Evolutionary conservation across 1,284 basidiomycete genomes (phyloP).

Genomic region (Pholiota adiposa): DNA sequence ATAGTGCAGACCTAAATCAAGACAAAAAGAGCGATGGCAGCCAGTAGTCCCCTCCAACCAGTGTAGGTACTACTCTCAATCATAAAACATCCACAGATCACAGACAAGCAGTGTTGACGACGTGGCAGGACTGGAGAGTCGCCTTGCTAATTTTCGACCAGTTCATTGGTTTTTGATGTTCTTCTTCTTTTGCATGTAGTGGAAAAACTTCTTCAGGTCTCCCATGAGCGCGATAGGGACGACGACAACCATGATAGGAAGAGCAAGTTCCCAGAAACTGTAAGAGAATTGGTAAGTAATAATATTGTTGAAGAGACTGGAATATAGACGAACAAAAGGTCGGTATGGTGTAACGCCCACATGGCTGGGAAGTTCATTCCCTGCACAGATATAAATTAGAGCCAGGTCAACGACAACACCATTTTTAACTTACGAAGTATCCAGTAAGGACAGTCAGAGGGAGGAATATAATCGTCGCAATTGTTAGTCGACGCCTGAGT

Average conservation of each 20-base stretch:
- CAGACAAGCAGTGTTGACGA: no score
- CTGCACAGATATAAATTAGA: slow-evolving; percentile 30
- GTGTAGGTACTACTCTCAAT: neutral
- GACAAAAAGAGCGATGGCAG: neutral
- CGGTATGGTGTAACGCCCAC: slow-evolving; percentile 51
- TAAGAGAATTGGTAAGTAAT: neutral
- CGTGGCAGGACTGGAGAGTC: no score
- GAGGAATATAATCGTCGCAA: slow-evolving; percentile 72
- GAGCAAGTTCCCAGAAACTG: slow-evolving; percentile 70
- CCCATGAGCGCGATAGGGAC: slow-evolving; percentile 54
- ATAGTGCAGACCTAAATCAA: neutral
- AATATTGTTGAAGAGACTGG: neutral
- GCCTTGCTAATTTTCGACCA: neutral
- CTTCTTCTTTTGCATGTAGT: slow-evolving; percentile 50
- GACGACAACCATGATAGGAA: slow-evolving; percentile 62
- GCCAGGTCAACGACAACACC: neutral
- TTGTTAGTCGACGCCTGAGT: slow-evolving; percentile 47
- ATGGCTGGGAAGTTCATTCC: slow-evolving; percentile 72
- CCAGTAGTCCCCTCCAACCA: neutral
- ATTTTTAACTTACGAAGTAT: slow-evolving; percentile 61
- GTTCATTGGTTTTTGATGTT: slow-evolving; percentile 21
- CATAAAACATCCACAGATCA: no score
- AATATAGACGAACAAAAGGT: slow-evolving; percentile 50
- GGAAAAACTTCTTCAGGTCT: slow-evolving; percentile 52
- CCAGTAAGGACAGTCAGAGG: slow-evolving; percentile 70